Evolutionary conservation across 768 basidiomycete genomes (phyloP), one percentile per base, ranked within the genome.

Genomic region (Dioszegia hungarica): DNA sequence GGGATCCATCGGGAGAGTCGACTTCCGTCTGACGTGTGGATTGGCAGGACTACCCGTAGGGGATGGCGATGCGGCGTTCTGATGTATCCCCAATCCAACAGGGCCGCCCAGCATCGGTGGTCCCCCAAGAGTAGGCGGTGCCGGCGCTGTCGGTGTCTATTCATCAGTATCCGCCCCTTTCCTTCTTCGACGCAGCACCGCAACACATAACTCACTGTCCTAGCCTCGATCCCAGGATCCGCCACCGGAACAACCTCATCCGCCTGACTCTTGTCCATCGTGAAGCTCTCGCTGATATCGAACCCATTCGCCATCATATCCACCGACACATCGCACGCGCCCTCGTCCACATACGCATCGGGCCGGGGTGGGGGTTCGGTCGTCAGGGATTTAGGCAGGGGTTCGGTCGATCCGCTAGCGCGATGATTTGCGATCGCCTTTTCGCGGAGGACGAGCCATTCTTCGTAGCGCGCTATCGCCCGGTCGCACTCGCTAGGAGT

Each of bases 21-120:
- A 94, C 81, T 92, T 95, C 76, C 94, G 83, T 66, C 94, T 85
- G 31, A 93, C 84, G 77, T 99, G 94, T 52, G 91, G 81, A 40
- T 85, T 83, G 56, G 59, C 60, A 33, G 63, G 29, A 11, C 66
- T 65, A 45, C 43, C 39, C 22, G 50, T 55, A 19, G 64, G 50
- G 24, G n/a, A n/a, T n/a, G 57, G 85, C 82, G 51, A 85, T 79
- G 66, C 86, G 86, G 50, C 85, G 19, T 37, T 37, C 20, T 43
- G 44, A 81, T 57, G 84, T 82, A 68, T 82, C 81, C 87, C 88
- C 61, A 63, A 49, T 39, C 66, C 73, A 44, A 71, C 64, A 10
- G 66, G 63, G 41, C 62, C 56, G 47, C 60, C 71, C 46, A 59
- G 62, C 46, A 57, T n/a, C 25, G 66, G 46, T 56, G 27, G 39